These are phyloP conservation scores for Tritrichomonas foetus DNA, from an alignment of 208 protist species.

Conservation along the genomic window DNA sequence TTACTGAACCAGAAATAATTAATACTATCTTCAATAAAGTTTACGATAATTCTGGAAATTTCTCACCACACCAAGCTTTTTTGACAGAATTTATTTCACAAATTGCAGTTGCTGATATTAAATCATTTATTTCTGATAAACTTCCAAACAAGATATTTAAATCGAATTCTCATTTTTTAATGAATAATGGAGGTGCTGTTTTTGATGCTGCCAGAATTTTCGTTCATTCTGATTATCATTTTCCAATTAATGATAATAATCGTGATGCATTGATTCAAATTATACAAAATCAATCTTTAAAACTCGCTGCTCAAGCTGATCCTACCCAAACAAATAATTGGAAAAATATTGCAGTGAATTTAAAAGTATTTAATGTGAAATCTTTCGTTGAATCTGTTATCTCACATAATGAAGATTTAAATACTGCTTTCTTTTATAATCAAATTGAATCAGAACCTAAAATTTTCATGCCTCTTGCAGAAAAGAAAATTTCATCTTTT, in stretches of 20 bases:
- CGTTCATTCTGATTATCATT: not conserved
- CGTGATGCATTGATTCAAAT: not conserved
- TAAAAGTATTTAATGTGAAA: not conserved
- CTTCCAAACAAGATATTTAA: not conserved
- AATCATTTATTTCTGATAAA: not conserved
- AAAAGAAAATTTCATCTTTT: not conserved
- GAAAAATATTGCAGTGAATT: too few relatives aligned
- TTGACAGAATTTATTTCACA: not conserved
- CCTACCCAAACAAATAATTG: not conserved
- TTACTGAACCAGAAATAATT: not conserved
- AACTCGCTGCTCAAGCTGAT: not conserved
- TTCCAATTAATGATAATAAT: not conserved
- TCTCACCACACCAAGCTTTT: not conserved
- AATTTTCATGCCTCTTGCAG: not conserved
- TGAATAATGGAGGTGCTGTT: not conserved
- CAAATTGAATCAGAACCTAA: not conserved
- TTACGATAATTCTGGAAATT: not conserved
- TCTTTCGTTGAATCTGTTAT: not conserved
- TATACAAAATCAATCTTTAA: not conserved
- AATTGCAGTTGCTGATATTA: not conserved
- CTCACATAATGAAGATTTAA: not conserved
- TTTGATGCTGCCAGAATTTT: not conserved
- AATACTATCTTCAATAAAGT: not conserved
- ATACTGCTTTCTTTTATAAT: not conserved
- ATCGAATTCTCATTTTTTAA: not conserved